phyloP scores from a whole-genome alignment of 1,284 basidiomycete genomes.

The Vanrija pseudolonga region DNA sequence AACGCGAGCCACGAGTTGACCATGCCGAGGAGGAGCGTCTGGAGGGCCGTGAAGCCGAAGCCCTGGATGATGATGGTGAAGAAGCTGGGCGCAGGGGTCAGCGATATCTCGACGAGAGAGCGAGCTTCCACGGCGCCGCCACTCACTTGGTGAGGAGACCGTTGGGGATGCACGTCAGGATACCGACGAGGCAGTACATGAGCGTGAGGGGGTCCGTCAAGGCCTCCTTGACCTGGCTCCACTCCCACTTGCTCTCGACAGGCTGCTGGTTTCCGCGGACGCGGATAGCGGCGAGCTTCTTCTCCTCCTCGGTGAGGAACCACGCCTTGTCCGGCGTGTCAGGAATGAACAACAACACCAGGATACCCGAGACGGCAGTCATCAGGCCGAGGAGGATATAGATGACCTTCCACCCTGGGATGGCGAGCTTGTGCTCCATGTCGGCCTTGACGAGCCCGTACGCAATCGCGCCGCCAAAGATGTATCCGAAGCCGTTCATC shows the following conservation, averaged over 20 bases:
- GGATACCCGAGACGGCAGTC: constrained; percentile 16
- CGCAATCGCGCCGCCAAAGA: constrained; percentile 19
- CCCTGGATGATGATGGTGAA: constrained; percentile 11
- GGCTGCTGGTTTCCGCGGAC: constrained; percentile 27
- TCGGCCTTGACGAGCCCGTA: constrained; percentile 19
- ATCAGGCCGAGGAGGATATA: constrained; percentile 22
- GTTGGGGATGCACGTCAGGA: constrained; percentile 13
- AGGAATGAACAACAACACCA: constrained; percentile 15
- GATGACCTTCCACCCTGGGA: constrained; percentile 20
- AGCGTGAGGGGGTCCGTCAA: constrained; percentile 19
- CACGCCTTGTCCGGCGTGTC: background rate
- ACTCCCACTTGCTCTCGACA: constrained; percentile 23
- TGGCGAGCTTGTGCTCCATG: constrained; percentile 5
- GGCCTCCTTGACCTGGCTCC: constrained; percentile 29
- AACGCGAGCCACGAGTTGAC: constrained; percentile 14
- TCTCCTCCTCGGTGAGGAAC: background rate
- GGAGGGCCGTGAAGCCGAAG: background rate
- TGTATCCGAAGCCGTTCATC: constrained; percentile 17
- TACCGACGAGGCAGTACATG: constrained; percentile 1
- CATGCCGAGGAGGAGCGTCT: constrained; percentile 1
- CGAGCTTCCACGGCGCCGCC: too few relatives aligned
- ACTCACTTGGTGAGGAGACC: constrained; percentile 14
- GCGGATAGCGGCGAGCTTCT: background rate
- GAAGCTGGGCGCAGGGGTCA: constrained; percentile 8
- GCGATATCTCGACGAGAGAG: too few relatives aligned